Evolutionary conservation across 805 yeast genomes (phyloP).

Genomic region (Nakazawaea sp.): DNA sequence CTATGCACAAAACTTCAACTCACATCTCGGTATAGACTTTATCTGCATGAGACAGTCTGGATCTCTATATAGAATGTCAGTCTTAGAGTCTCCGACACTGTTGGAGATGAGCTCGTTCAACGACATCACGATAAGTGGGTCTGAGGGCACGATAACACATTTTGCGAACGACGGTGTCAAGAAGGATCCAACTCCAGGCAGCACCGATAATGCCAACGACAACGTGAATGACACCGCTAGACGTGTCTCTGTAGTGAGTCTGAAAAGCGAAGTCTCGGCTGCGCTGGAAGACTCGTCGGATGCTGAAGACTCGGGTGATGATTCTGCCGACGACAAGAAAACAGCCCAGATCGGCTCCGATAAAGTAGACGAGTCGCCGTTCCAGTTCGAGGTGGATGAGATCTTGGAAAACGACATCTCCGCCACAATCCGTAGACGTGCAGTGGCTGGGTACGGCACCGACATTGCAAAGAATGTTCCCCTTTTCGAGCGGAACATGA

Average conservation of each 20-base stretch:
- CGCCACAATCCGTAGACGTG: conserved; percentile 63
- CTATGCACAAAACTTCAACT: conserved; percentile 50
- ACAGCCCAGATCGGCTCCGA: background rate
- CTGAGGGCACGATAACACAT: conserved; percentile 44
- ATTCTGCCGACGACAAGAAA: conserved; percentile 1
- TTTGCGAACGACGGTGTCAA: conserved; percentile 27
- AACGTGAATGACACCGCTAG: too few species aligned
- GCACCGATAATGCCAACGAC: background rate
- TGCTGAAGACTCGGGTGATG: conserved; percentile 3
- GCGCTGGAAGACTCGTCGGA: background rate
- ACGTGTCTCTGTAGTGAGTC: background rate
- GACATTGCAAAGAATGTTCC: conserved; percentile 59
- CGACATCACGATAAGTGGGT: conserved; percentile 55
- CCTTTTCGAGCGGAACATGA: conserved; percentile 45
- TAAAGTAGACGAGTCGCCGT: background rate
- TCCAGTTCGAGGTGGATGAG: conserved; percentile 16
- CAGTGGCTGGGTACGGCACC: conserved; percentile 63
- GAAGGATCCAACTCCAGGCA: background rate
- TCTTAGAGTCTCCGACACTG: conserved; percentile 56
- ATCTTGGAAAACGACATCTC: conserved; percentile 69
- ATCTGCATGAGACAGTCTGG: conserved; percentile 92
- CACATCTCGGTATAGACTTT: conserved; percentile 52
- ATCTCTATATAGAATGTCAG: conserved; percentile 73
- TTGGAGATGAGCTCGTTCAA: conserved; percentile 63
- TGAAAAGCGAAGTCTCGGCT: background rate